Conservation (phyloP, 2,329 filamentous ascomycete genomes). For the Aspergillus sp. region DNA sequence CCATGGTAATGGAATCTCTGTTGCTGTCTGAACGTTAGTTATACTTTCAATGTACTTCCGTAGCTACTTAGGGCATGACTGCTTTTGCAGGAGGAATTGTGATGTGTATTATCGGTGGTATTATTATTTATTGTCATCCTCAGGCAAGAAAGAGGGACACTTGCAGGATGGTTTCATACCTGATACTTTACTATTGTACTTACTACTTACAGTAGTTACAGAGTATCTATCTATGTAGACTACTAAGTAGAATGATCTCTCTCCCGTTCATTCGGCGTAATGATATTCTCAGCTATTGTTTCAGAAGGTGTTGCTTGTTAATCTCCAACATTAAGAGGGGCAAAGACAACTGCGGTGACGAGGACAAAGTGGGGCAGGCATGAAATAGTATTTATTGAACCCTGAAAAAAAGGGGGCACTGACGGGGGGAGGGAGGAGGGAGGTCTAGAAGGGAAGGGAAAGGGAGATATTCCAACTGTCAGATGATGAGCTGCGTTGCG, state of each 20-base stretch:
- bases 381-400: constrained; percentile 18
- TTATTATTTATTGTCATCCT: no score
- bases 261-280: no score
- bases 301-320: not conserved
- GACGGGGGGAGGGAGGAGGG: not conserved
- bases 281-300: not conserved
- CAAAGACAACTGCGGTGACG: constrained; percentile 12
- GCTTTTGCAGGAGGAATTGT: not conserved
- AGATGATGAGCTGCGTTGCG: not conserved
- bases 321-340: not conserved
- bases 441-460: not conserved
- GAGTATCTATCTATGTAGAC: not conserved
- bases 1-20: not conserved
- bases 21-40: not conserved
- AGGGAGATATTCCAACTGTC: not conserved
- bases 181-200: no score
- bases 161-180: not conserved
- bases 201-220: no score
- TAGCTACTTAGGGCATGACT: not conserved
- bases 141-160: not conserved
- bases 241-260: no score
- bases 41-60: not conserved
- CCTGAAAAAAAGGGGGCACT: constrained; percentile 15
- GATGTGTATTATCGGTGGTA: not conserved
- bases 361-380: constrained; percentile 18